Conservation (phyloP, 805 yeast species). For the Yamadazyma endophytica region DNA sequence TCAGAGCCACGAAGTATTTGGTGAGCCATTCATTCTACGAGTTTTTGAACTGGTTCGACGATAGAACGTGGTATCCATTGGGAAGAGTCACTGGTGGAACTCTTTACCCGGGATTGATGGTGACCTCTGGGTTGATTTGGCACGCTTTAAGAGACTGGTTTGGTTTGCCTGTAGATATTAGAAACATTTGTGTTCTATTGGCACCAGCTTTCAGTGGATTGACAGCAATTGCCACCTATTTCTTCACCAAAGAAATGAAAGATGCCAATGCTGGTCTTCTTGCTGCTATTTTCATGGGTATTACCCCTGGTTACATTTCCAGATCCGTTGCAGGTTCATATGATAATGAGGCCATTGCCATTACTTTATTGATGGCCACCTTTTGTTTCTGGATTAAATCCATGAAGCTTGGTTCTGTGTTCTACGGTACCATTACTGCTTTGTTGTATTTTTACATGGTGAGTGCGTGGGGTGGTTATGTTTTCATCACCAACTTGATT, state of each 20-base stretch:
- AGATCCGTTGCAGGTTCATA: conserved; percentile 98
- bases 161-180: conserved; percentile 85
- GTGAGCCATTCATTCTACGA: conserved; percentile 82
- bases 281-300: conserved; percentile 92
- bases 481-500: conserved; percentile 94
- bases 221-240: conserved; percentile 86
- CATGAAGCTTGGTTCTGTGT: conserved; percentile 82
- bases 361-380: conserved; percentile 90
- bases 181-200: conserved; percentile 91
- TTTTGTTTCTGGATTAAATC: conserved; percentile 96
- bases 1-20: conserved; percentile 90
- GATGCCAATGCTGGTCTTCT: conserved; percentile 84
- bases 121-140: conserved; percentile 90
- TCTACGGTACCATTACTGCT: conserved; percentile 81
- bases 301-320: conserved; percentile 97
- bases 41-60: conserved; percentile 97
- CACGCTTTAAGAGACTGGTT: conserved; percentile 55
- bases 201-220: conserved; percentile 96
- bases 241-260: conserved; percentile 86
- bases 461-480: conserved; percentile 99
- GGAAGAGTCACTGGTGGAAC: conserved; percentile 99
- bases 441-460: conserved; percentile 96
- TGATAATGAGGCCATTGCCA: conserved; percentile 98
- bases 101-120: conserved; percentile 96
- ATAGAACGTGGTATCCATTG: conserved; percentile 97